Percentiles rank a stretch among this genome's conserved stretches.
Evolutionary conservation across 108 stramenopile genomes (phyloP).

Genomic region (Cylindrotheca fusiformis): DNA sequence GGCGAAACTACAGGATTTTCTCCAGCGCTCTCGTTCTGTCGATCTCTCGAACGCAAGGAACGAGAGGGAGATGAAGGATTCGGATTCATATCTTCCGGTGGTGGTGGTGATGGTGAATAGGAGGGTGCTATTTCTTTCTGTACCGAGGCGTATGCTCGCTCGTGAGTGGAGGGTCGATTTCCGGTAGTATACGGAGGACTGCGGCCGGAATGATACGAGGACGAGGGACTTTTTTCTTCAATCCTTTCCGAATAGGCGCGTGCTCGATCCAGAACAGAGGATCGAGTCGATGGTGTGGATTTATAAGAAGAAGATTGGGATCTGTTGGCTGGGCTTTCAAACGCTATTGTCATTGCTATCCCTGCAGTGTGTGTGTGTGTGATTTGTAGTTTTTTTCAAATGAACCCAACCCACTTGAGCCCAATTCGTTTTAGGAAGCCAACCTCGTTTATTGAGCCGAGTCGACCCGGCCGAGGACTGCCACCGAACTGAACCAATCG

Average conservation of each 20-base stretch:
- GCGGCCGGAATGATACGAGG: neutral
- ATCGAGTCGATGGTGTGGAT: slow-evolving; percentile 49
- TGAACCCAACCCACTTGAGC: too few species aligned
- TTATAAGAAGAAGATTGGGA: slow-evolving; percentile 31
- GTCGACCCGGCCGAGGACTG: too few species aligned
- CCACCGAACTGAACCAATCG: too few species aligned
- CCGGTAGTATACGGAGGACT: neutral
- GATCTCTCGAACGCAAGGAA: neutral
- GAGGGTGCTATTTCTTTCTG: neutral
- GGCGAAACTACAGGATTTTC: slow-evolving; percentile 60
- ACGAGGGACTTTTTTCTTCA: slow-evolving; percentile 18
- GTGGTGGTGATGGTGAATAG: neutral
- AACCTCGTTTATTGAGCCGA: too few species aligned
- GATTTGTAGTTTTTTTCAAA: too few species aligned
- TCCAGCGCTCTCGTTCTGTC: slow-evolving; percentile 7
- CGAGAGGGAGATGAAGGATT: neutral
- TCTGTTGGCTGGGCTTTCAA: slow-evolving; percentile 4
- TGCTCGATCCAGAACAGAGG: slow-evolving; percentile 57
- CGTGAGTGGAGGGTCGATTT: slow-evolving; percentile 9
- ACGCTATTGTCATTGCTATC: slow-evolving; percentile 17
- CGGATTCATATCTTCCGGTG: neutral
- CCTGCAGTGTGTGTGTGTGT: too few species aligned
- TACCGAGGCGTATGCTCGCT: slow-evolving; percentile 2
- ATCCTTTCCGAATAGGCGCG: slow-evolving; percentile 49
- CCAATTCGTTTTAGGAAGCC: too few species aligned